phyloP scores from a whole-genome alignment of 2,329 filamentous ascomycete species.

The Curvularia lunata region DNA sequence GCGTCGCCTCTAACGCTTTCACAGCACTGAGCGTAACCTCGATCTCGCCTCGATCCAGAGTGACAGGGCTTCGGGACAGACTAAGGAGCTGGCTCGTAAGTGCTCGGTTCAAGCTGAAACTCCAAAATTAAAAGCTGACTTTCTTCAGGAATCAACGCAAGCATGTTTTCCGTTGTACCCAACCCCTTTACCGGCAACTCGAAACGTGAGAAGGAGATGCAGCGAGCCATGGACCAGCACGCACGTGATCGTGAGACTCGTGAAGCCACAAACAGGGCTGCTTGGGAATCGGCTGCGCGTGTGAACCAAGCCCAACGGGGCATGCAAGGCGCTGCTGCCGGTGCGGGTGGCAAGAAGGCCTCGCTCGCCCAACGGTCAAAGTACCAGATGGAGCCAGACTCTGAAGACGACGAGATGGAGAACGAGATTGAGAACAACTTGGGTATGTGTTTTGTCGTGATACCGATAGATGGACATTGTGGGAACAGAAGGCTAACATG shows the following conservation, averaged over 20 bases:
- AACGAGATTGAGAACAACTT: slow-evolving; percentile 50
- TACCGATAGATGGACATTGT: not conserved
- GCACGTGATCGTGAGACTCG: slow-evolving; percentile 62
- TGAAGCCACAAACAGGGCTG: slow-evolving; percentile 62
- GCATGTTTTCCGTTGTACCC: slow-evolving; percentile 83
- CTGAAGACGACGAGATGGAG: slow-evolving; percentile 69
- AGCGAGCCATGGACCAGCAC: slow-evolving; percentile 69
- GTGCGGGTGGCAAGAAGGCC: slow-evolving; percentile 17
- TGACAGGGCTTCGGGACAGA: slow-evolving; percentile 78
- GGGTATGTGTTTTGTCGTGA: slow-evolving; percentile 51
- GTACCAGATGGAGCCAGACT: slow-evolving; percentile 46
- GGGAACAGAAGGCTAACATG: not conserved
- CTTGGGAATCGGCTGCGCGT: slow-evolving; percentile 47
- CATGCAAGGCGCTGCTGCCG: slow-evolving; percentile 20
- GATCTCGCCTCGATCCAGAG: slow-evolving; percentile 81
- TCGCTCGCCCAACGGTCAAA: slow-evolving; percentile 45
- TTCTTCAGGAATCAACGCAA: slow-evolving; percentile 69
- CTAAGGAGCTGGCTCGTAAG: slow-evolving; percentile 75
- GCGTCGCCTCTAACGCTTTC: slow-evolving; percentile 39
- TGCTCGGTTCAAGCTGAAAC: not conserved
- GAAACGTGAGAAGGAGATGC: slow-evolving; percentile 64
- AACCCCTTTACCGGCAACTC: slow-evolving; percentile 65
- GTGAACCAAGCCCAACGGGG: slow-evolving; percentile 31
- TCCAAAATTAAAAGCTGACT: not conserved
- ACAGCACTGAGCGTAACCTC: slow-evolving; percentile 70